Evolutionary conservation across 805 yeast species (phyloP).

Genomic region (Wickerhamomyces alni): DNA sequence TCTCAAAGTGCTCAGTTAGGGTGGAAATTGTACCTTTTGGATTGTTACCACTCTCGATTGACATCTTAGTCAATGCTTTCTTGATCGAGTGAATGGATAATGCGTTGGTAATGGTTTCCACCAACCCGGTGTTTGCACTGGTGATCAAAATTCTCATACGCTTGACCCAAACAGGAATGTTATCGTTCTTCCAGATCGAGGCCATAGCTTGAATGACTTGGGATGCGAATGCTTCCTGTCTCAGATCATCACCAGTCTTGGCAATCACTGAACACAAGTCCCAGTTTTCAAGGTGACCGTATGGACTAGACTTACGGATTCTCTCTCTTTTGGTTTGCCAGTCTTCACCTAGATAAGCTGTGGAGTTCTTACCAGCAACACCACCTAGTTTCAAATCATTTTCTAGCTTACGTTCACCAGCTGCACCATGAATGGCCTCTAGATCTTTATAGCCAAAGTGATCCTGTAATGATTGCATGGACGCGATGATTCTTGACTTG

Average conservation of each 20-base stretch:
- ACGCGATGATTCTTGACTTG: slow-evolving; percentile 59
- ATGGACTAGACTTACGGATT: slow-evolving; percentile 70
- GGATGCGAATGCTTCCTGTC: slow-evolving; percentile 97
- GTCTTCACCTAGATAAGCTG: slow-evolving; percentile 79
- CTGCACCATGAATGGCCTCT: slow-evolving; percentile 54
- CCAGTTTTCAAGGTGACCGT: slow-evolving; percentile 89
- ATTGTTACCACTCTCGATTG: slow-evolving; percentile 60
- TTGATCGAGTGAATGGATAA: slow-evolving; percentile 91
- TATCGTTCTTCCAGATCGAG: slow-evolving; percentile 68
- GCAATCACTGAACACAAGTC: slow-evolving; percentile 93
- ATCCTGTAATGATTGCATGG: slow-evolving; percentile 74
- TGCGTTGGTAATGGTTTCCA: slow-evolving; percentile 94
- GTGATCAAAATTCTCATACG: slow-evolving; percentile 90
- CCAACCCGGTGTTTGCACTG: slow-evolving; percentile 84
- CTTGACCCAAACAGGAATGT: slow-evolving; percentile 83
- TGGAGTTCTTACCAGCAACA: slow-evolving; percentile 33
- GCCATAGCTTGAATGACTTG: slow-evolving; percentile 87
- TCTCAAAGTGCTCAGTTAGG: slow-evolving; percentile 69
- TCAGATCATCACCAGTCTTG: slow-evolving; percentile 90
- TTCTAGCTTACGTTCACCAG: slow-evolving; percentile 88
- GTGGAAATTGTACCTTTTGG: slow-evolving; percentile 67
- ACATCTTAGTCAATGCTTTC: slow-evolving; percentile 77
- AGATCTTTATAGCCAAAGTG: slow-evolving; percentile 49
- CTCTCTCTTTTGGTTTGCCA: slow-evolving; percentile 82
- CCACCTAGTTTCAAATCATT: slow-evolving; percentile 89